Conservation (phyloP, 768 basidiomycete genomes). For the Brasilioporus rufonigricans region DNA sequence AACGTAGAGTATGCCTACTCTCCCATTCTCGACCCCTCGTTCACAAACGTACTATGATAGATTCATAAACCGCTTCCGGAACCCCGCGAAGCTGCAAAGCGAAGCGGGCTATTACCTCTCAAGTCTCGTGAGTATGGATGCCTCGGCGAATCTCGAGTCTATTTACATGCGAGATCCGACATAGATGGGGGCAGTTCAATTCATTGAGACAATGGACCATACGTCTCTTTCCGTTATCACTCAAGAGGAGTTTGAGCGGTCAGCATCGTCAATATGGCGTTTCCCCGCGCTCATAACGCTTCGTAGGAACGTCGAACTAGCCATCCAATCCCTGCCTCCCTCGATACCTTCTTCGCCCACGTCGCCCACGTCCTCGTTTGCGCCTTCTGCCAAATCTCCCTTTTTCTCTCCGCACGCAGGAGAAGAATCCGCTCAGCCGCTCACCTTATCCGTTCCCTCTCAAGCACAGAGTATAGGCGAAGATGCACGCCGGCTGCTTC, state of each 20-base stretch:
- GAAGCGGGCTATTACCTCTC: constrained; percentile 98
- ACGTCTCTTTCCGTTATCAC: constrained; percentile 91
- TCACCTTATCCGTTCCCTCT: constrained; percentile 57
- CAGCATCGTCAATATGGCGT: constrained; percentile 12
- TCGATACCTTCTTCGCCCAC: constrained; percentile 31
- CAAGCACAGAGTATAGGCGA: constrained; percentile 39
- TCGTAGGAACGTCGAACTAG: constrained; percentile 55
- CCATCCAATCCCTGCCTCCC: constrained; percentile 48
- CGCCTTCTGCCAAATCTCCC: constrained; percentile 34
- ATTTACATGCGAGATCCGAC: constrained; percentile 4
- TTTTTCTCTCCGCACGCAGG: constrained; percentile 58
- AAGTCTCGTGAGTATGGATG: constrained; percentile 64
- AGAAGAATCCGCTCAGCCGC: constrained; percentile 85
- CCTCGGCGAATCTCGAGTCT: background rate
- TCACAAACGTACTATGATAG: constrained; percentile 37
- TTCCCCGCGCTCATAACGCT: constrained; percentile 7
- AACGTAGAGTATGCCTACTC: constrained; percentile 79
- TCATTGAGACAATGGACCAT: constrained; percentile 98
- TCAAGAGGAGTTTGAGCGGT: constrained; percentile 90
- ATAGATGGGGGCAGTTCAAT: constrained; percentile 94
- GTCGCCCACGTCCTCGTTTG: constrained; percentile 36
- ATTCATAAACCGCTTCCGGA: constrained; percentile 94
- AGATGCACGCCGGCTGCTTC: constrained; percentile 80
- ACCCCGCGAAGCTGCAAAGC: constrained; percentile 84
- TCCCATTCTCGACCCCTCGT: background rate